Conservation (phyloP, 257 asterid species). For the Gynochthodes officinalis region DNA sequence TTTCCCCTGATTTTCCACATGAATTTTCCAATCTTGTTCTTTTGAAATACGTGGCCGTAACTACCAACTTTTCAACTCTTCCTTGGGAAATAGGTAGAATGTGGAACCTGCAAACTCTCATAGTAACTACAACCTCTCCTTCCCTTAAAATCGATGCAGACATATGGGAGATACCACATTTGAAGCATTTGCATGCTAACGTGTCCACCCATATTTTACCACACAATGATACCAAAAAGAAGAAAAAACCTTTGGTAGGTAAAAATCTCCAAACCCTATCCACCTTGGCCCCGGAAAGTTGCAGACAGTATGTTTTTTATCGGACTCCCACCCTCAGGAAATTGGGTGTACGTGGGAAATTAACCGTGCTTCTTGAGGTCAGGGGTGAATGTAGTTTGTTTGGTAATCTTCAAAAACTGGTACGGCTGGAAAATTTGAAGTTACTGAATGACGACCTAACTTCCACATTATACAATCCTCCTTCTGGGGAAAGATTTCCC, state of each 20-base stretch:
- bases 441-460: not conserved
- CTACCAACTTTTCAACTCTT: slow-evolving; percentile 1
- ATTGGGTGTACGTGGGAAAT: slow-evolving; percentile 19
- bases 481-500: slow-evolving; percentile 6
- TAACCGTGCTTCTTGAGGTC: slow-evolving; percentile 1
- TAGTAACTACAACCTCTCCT: slow-evolving; percentile 15
- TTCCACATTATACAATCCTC: not conserved
- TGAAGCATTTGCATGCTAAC: slow-evolving; percentile 38
- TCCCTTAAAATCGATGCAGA: slow-evolving; percentile 27
- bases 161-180: slow-evolving; percentile 37
- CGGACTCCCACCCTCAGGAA: slow-evolving; percentile 8
- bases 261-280: slow-evolving; percentile 15
- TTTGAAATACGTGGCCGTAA: slow-evolving; percentile 38
- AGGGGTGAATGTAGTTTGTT: not conserved
- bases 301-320: slow-evolving; percentile 7
- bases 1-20: slow-evolving; percentile 10
- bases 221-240: not conserved
- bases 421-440: slow-evolving; percentile 6
- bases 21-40: slow-evolving; percentile 26
- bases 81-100: slow-evolving; percentile 12
- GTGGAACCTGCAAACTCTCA: slow-evolving; percentile 26
- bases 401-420: not conserved
- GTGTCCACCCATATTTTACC: slow-evolving; percentile 20
- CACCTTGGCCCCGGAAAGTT: slow-evolving; percentile 19
- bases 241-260: not conserved